Percentiles rank a stretch among this genome's conserved stretches.
phyloP scores from a whole-genome alignment of 2,329 filamentous ascomycete genomes.

The Verticillium zaregamsianum region DNA sequence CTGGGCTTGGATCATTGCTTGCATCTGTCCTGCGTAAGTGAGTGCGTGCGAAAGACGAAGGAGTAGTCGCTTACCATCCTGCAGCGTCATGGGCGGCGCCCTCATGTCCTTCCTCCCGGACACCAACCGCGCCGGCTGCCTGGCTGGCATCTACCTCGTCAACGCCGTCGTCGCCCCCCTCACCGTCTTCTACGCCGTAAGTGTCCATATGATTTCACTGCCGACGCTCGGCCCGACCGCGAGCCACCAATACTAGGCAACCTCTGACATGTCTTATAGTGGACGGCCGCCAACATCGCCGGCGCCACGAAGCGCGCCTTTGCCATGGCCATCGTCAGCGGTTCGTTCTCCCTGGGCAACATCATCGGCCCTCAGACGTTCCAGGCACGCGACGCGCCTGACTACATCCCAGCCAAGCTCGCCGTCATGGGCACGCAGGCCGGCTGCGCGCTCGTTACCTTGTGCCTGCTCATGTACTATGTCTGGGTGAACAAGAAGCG shows the following conservation, averaged over 20 bases:
- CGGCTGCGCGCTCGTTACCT: conserved; percentile 35
- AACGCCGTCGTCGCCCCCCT: conserved; percentile 44
- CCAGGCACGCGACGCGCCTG: conserved; percentile 44
- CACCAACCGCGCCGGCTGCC: conserved; percentile 38
- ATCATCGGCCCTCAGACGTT: conserved; percentile 56
- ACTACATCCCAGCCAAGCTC: conserved; percentile 50
- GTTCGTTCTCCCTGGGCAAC: conserved; percentile 49
- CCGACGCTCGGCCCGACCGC: background rate
- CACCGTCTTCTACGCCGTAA: conserved; percentile 39
- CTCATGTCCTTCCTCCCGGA: conserved; percentile 49
- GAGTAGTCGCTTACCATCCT: background rate
- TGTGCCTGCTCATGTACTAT: conserved; percentile 46
- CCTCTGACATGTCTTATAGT: conserved; percentile 20
- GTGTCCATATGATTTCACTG: conserved; percentile 8
- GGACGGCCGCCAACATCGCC: conserved; percentile 46
- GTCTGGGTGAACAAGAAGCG: conserved; percentile 41
- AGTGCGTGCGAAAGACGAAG: background rate
- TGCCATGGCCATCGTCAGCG: conserved; percentile 43
- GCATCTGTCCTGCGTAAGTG: conserved; percentile 42
- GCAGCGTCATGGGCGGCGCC: conserved; percentile 41
- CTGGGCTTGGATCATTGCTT: conserved; percentile 45
- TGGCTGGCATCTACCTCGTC: conserved; percentile 47
- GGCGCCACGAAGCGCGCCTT: conserved; percentile 50
- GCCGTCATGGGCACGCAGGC: conserved; percentile 49
- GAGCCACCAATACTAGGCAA: conserved; percentile 1